Evolutionary conservation across 371 early-diverging fungal species (phyloP).

Genomic region (Syncephalastrum monosporum): DNA sequence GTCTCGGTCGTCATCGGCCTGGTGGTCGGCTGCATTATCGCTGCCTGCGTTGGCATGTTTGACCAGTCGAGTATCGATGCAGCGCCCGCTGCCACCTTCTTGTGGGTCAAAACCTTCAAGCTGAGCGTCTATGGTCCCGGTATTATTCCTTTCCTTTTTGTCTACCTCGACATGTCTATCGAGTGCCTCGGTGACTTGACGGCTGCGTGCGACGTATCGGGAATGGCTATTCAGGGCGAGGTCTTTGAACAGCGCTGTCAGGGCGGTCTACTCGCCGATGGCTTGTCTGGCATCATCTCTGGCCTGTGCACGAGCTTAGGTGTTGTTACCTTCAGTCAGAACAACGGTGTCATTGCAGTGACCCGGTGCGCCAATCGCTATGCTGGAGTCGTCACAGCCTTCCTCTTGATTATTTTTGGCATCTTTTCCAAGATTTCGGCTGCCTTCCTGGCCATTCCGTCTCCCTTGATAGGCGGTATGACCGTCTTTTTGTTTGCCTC

Average conservation of each 20-base stretch:
- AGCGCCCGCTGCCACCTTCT: slow-evolving; percentile 56
- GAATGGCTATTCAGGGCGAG: slow-evolving; percentile 53
- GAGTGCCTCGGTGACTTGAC: slow-evolving; percentile 63
- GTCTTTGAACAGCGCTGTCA: slow-evolving; percentile 58
- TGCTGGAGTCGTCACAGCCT: slow-evolving; percentile 58
- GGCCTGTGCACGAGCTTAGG: slow-evolving; percentile 53
- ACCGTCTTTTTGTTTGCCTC: slow-evolving; percentile 57
- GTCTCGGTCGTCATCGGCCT: slow-evolving; percentile 59
- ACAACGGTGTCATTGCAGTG: slow-evolving; percentile 63
- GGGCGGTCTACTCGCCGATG: slow-evolving; percentile 62
- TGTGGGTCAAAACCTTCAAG: slow-evolving; percentile 59
- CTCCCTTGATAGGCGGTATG: slow-evolving; percentile 58
- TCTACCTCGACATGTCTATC: slow-evolving; percentile 48
- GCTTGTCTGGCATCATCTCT: slow-evolving; percentile 52
- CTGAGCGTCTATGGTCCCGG: slow-evolving; percentile 54
- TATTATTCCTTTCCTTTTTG: slow-evolving; percentile 56
- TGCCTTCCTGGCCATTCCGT: slow-evolving; percentile 53
- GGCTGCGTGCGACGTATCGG: slow-evolving; percentile 60
- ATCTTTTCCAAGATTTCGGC: slow-evolving; percentile 60
- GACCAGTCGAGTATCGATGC: slow-evolving; percentile 34
- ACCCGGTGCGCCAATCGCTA: slow-evolving; percentile 57
- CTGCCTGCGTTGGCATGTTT: slow-evolving; percentile 57
- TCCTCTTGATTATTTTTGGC: slow-evolving; percentile 52
- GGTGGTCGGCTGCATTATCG: slow-evolving; percentile 54
- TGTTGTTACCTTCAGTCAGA: slow-evolving; percentile 59